Evolutionary conservation across 129 eudicot genomes (phyloP), one percentile per base, ranked within the genome.

Genomic region (Flaveria robusta): DNA sequence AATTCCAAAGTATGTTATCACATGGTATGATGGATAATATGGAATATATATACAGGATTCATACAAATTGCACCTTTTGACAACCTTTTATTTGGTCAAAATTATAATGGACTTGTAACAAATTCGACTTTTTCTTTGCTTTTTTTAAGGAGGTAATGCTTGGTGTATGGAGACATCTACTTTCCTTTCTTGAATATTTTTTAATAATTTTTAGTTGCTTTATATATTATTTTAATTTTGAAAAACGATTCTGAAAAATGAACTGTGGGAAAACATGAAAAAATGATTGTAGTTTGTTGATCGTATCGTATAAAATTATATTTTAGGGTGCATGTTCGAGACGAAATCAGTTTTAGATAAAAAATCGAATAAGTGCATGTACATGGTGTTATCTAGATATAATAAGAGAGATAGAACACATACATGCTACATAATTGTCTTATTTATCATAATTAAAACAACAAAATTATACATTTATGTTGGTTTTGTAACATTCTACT

Each of bases 61-160:
- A 65, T 64, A 66, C 74, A 72, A 72, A 39, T 63, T 72, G 16
- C 13, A 45, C 24, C 39, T 65, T 66, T 66, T 66, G 26, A 37
- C 49, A 13, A 63, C 43, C 42, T 18, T 66, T 66, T 34, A 34
- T 37, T 3, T 63, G 62, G 78, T 72, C 74, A 70, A 42, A 70
- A 15, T 45, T 60, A 64, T 65, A 72, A 29, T 79, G 78, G 78
- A 41, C 29, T 72, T 52, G 50, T 46, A 79, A 79, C 83, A 64
- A 64, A 79, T 41, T 72, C 74, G 74, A 64, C 79, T 45, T 27
- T 64, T 39, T 45, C 34, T 51, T 41, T 79, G 58, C 78, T 24
- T 79, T 79, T 62, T 78, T 78, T 70, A 59, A 59, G 72, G 65
- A 78, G 47, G 77, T 49, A 42, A 41, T 78, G 82, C 46, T 78